Base-by-base conservation (phyloP, 139 green algal species). In the Chlamydomonas applanata region DNA sequence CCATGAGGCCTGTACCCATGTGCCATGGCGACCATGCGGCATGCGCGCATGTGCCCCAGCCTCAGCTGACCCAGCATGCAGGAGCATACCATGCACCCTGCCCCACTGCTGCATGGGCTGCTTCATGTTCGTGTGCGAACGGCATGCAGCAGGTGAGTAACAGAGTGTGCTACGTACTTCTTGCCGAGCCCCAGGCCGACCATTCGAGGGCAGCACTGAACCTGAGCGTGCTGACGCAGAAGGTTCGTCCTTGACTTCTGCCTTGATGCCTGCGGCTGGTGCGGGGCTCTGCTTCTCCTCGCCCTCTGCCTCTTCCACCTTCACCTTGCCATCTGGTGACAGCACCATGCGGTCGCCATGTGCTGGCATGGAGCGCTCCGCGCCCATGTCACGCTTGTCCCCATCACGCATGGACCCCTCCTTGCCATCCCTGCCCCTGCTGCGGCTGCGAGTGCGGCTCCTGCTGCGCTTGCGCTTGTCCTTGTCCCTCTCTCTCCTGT, bases 401-500 rank as follows among this genome's bases (percentile, higher is more conserved):
- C 73, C 76, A 46, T 77, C 77, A 45, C 63, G 27, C 22, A 74
- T 72, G 11, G 30, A 33, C 22, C 24, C 62, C 9, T 70, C 29
- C 62, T 70, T 52, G 3, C 16, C 22, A 40, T 70, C 62, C 16
- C 34, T 53, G 32, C 34, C 14, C 63, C 29, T 32, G 54, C 71
- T 68, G 52, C 14, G 22, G 20, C 56, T 56, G 40, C 16, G 59
- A 25, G 22, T 29, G 57, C 57, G 49, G 22, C 29, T 64, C 56
- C 61, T n/a, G 56, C 36, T 63, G 35, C 54, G 2, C 36, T 34
- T n/a, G 35, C 68, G 59, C 36, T 72, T 49, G 2, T 82, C 77
- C n/a, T 60, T 59, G 53, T 75, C 70, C 19, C 70, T 74, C 2
- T 82, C 80, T 20, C 67, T 74, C 17, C 67, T 25, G 9, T 76